These are phyloP conservation scores for Ilex asprella DNA, from an alignment of 257 asterid genomes.

Conservation along the genomic window DNA sequence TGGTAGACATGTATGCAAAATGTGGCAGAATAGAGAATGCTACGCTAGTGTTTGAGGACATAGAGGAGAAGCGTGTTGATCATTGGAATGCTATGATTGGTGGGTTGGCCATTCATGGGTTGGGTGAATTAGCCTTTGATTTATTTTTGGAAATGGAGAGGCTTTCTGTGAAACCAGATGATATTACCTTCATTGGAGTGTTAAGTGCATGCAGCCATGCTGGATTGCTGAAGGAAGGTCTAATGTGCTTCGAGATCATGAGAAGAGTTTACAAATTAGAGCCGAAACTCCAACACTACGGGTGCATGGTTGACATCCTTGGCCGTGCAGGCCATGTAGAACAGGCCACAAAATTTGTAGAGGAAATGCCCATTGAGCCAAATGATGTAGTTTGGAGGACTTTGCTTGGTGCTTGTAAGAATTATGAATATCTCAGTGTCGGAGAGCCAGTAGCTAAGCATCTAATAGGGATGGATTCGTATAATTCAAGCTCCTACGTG, in stretches of 20 bases:
- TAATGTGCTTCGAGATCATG: slow-evolving; percentile 66
- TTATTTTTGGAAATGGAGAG: slow-evolving; percentile 68
- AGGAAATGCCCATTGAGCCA: slow-evolving; percentile 70
- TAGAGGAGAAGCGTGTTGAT: slow-evolving; percentile 43
- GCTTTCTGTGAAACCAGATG: slow-evolving; percentile 50
- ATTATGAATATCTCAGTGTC: slow-evolving; percentile 37
- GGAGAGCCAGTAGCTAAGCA: slow-evolving; percentile 57
- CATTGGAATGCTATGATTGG: slow-evolving; percentile 90
- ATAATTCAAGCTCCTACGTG: slow-evolving; percentile 57
- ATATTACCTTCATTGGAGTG: slow-evolving; percentile 60
- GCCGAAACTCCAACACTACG: slow-evolving; percentile 75
- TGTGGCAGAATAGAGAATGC: slow-evolving; percentile 70
- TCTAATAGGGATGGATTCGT: slow-evolving; percentile 34
- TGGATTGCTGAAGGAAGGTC: slow-evolving; percentile 83
- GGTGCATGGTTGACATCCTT: slow-evolving; percentile 79
- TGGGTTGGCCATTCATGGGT: slow-evolving; percentile 77
- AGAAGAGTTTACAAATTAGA: slow-evolving; percentile 48
- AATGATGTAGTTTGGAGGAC: slow-evolving; percentile 67
- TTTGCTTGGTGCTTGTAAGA: slow-evolving; percentile 58
- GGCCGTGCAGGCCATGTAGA: slow-evolving; percentile 62
- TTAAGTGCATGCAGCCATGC: slow-evolving; percentile 82
- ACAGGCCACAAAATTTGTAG: slow-evolving; percentile 53
- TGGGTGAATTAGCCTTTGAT: slow-evolving; percentile 60
- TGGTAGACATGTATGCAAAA: slow-evolving; percentile 81
- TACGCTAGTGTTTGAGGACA: slow-evolving; percentile 40